Evolutionary conservation across 345 rosid species (phyloP).

Genomic region (Aquilaria malaccensis): DNA sequence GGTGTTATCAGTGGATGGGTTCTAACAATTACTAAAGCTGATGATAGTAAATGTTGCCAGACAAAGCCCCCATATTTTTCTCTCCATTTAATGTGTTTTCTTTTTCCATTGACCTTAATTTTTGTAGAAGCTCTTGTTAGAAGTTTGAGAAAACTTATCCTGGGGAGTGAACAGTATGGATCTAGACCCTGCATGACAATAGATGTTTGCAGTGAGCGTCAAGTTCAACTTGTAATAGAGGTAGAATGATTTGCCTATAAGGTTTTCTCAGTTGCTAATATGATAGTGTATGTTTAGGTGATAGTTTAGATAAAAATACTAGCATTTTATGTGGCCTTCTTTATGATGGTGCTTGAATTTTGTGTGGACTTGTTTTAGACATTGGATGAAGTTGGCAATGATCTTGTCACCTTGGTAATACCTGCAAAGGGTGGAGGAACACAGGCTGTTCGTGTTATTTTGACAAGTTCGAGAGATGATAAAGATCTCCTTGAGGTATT

Average conservation of each 20-base stretch:
- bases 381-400: constrained; percentile 52
- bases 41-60: too few species aligned
- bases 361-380: constrained; percentile 34
- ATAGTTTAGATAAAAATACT: neutral
- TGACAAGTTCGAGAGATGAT: constrained; percentile 70
- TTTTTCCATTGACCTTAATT: constrained; percentile 7
- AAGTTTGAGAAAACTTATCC: constrained; percentile 50
- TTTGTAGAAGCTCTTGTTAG: constrained; percentile 48
- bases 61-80: neutral
- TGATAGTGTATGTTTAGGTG: neutral
- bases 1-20: too few species aligned
- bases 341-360: constrained; percentile 6
- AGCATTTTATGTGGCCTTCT: neutral
- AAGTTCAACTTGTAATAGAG: constrained; percentile 62
- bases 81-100: neutral
- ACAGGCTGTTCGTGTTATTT: constrained; percentile 63
- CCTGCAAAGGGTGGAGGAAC: constrained; percentile 71
- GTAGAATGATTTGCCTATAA: constrained; percentile 24
- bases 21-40: too few species aligned
- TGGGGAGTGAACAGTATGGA: constrained; percentile 46
- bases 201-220: constrained; percentile 85
- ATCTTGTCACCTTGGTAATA: constrained; percentile 59
- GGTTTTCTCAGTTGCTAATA: too few species aligned
- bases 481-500: constrained; percentile 56
- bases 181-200: constrained; percentile 72